Percentiles rank a stretch among this genome's conserved stretches.
phyloP scores from a whole-genome alignment of 768 basidiomycete species.

The Termitomyces bulborhizus region DNA sequence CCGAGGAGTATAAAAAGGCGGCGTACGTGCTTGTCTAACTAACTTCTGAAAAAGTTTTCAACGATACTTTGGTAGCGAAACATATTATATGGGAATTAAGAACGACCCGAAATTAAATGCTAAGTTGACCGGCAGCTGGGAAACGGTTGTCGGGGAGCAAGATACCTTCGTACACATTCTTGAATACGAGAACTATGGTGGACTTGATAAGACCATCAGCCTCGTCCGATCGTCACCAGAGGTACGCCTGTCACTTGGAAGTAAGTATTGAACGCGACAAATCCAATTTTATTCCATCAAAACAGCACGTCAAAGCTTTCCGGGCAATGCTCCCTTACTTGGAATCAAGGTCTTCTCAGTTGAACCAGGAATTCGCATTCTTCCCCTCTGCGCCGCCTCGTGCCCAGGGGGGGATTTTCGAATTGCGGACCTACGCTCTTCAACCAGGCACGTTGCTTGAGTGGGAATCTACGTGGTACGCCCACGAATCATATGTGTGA shows the following conservation, averaged over 20 bases:
- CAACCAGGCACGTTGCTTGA: conserved; percentile 88
- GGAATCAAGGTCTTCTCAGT: conserved; percentile 64
- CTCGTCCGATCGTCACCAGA: conserved; percentile 66
- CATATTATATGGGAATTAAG: conserved; percentile 78
- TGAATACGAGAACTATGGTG: conserved; percentile 91
- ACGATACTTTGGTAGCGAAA: conserved; percentile 43
- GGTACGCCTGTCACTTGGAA: conserved; percentile 16
- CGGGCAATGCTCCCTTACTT: conserved; percentile 74
- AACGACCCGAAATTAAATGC: conserved; percentile 68
- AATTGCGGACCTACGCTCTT: conserved; percentile 83
- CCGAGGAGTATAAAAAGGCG: conserved; percentile 81
- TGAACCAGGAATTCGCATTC: conserved; percentile 94
- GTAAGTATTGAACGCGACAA: neutral
- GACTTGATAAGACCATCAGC: conserved; percentile 71
- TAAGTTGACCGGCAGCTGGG: conserved; percentile 93
- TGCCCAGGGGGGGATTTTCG: conserved; percentile 87
- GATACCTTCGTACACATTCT: conserved; percentile 79
- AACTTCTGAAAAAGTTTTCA: neutral
- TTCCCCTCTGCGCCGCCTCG: conserved; percentile 87
- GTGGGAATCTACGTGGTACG: conserved; percentile 91
- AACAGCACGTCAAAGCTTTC: conserved; percentile 62
- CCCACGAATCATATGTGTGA: conserved; percentile 6
- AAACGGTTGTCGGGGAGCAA: conserved; percentile 83
- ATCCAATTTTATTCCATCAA: neutral
- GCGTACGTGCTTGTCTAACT: conserved; percentile 51